These are phyloP conservation scores for Marasmius oreades DNA, from an alignment of 1,284 basidiomycete genomes.

Conservation along the genomic window DNA sequence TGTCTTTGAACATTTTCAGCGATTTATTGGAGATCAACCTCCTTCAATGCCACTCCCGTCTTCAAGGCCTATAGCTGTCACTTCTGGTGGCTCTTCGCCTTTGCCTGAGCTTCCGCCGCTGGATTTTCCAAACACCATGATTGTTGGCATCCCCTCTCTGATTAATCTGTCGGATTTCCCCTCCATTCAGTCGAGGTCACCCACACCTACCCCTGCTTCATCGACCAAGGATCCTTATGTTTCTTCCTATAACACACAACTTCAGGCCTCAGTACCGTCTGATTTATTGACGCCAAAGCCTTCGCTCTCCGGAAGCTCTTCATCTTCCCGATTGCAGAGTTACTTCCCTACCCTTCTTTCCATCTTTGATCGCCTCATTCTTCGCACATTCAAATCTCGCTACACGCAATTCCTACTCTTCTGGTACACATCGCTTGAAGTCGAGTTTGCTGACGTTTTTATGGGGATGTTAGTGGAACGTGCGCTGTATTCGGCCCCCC, in stretches of 20 bases:
- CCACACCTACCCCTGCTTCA: conserved; percentile 17
- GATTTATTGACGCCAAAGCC: not conserved
- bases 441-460: conserved; percentile 90
- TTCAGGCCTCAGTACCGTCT: not conserved
- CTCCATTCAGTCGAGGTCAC: conserved; percentile 15
- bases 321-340: conserved; percentile 28
- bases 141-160: conserved; percentile 11
- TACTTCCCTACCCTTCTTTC: conserved; percentile 88
- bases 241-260: not conserved
- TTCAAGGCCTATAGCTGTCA: conserved; percentile 15
- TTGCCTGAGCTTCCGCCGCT: conserved; percentile 35
- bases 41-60: conserved; percentile 29
- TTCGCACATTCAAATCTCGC: conserved; percentile 94
- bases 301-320: too few relatives aligned
- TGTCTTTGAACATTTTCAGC: conserved; percentile 67
- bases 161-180: not conserved
- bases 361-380: conserved; percentile 91
- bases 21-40: conserved; percentile 42
- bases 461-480: conserved; percentile 90
- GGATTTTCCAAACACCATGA: conserved; percentile 24
- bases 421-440: conserved; percentile 89
- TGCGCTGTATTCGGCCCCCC: conserved; percentile 65
- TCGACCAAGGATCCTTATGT: not conserved
- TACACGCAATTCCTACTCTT: conserved; percentile 98
- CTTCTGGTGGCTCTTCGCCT: conserved; percentile 21